A percentile compares a stretch with the other conserved stretches of the same genome.
phyloP scores from a whole-genome alignment of 306 rosid genomes.

The Gillenia trifoliata region DNA sequence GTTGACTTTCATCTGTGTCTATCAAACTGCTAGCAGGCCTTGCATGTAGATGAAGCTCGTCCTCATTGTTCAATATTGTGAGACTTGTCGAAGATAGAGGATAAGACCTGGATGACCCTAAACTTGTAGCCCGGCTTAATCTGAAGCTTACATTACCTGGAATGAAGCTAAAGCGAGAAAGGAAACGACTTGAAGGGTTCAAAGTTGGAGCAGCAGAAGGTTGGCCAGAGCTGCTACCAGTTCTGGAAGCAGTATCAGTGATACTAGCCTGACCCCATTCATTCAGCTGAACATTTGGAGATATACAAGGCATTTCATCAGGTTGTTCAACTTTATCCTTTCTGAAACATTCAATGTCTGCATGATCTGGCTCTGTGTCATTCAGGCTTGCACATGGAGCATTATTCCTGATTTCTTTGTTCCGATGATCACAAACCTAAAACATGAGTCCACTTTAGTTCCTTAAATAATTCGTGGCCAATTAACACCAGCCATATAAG shows the following conservation, averaged over 20 bases:
- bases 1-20: conserved; percentile 46
- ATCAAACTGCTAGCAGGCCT: conserved; percentile 30
- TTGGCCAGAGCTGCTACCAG: conserved; percentile 49
- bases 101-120: conserved; percentile 75
- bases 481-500: neutral
- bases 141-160: conserved; percentile 87
- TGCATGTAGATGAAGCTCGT: conserved; percentile 42
- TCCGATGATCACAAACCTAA: conserved; percentile 63
- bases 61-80: conserved; percentile 56
- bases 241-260: conserved; percentile 38
- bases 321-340: conserved; percentile 44
- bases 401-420: conserved; percentile 45
- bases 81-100: conserved; percentile 58
- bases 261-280: conserved; percentile 53
- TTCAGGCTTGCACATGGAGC: conserved; percentile 35
- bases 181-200: conserved; percentile 66
- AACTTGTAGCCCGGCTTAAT: conserved; percentile 80
- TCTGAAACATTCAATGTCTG: conserved; percentile 48
- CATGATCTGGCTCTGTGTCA: conserved; percentile 39
- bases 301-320: conserved; percentile 44
- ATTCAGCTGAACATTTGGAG: conserved; percentile 44
- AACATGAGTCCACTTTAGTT: conserved; percentile 30
- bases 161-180: conserved; percentile 80
- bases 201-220: conserved; percentile 48
- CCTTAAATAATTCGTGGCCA: conserved; percentile 14